Conservation (phyloP, 768 basidiomycete species). For the Lepiota brunneoincarnata region DNA sequence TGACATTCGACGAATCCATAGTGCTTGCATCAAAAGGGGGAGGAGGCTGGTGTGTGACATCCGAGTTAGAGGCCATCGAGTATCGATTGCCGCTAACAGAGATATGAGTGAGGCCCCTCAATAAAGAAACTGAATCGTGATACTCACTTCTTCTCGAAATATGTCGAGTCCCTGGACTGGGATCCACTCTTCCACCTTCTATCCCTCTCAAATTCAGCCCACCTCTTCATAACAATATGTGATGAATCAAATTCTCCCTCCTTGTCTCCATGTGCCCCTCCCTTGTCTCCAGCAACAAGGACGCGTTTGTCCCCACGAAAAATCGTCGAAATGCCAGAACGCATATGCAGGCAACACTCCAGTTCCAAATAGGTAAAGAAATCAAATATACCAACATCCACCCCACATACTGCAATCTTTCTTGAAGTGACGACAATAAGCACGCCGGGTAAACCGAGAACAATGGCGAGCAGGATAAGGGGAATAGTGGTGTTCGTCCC, state of each 20-base stretch:
- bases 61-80: conserved; percentile 76
- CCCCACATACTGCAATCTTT: conserved; percentile 89
- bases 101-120: conserved; percentile 13
- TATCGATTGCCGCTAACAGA: conserved; percentile 48
- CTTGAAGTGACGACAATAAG: conserved; percentile 95
- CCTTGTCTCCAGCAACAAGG: conserved; percentile 74
- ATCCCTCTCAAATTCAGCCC: conserved; percentile 98
- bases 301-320: conserved; percentile 95
- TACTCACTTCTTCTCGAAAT: conserved; percentile 74
- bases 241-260: conserved; percentile 96
- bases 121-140: conserved; percentile 8
- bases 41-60: conserved; percentile 59
- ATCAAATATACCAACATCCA: conserved; percentile 97
- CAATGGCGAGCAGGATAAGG: conserved; percentile 87
- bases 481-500: conserved; percentile 82
- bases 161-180: conserved; percentile 76
- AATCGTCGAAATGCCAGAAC: conserved; percentile 99
- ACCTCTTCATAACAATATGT: conserved; percentile 98
- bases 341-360: conserved; percentile 92
- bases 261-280: conserved; percentile 80
- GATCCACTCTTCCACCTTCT: conserved; percentile 88
- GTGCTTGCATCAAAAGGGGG: conserved; percentile 57
- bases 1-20: conserved; percentile 51
- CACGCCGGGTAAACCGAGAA: conserved; percentile 93
- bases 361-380: conserved; percentile 96